phyloP scores from a whole-genome alignment of 2,329 filamentous ascomycete species.

The Sporothrix variecibatus region DNA sequence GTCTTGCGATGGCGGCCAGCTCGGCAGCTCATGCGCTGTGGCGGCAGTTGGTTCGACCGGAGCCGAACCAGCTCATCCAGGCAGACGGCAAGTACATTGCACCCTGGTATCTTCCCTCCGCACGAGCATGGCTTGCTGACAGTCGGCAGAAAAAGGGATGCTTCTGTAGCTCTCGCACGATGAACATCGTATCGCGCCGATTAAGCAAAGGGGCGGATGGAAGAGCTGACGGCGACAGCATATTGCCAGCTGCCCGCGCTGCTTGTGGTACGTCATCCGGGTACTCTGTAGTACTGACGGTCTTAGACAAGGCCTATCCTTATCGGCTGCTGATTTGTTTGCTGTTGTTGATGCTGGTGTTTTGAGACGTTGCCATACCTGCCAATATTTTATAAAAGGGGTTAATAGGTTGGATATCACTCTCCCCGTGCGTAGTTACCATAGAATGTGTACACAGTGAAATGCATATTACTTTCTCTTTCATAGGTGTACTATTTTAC shows the following conservation, averaged over 20 bases:
- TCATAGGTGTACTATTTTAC: not conserved
- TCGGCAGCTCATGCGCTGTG: not conserved
- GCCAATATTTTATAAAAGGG: not conserved
- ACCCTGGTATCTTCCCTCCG: not conserved
- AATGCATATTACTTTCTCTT: not conserved
- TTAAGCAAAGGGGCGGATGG: too few relatives aligned
- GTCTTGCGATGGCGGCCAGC: conserved; percentile 41
- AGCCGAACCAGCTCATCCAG: not conserved
- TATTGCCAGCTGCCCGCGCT: not conserved
- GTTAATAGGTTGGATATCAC: not conserved
- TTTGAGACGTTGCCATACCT: not conserved
- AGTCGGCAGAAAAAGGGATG: not conserved
- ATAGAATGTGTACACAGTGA: too few relatives aligned
- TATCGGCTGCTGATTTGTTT: not conserved
- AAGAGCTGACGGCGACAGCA: not conserved
- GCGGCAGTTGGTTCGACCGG: not conserved
- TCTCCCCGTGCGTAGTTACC: too few relatives aligned
- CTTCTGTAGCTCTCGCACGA: not conserved
- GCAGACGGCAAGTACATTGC: not conserved
- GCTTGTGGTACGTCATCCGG: not conserved
- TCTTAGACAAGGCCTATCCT: not conserved
- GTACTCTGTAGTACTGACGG: too few relatives aligned
- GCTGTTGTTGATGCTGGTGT: not conserved
- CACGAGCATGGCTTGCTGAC: not conserved
- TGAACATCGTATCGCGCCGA: not conserved